Evolutionary conservation across 2,329 filamentous ascomycete genomes (phyloP).

Genomic region (Xylaria sp.): DNA sequence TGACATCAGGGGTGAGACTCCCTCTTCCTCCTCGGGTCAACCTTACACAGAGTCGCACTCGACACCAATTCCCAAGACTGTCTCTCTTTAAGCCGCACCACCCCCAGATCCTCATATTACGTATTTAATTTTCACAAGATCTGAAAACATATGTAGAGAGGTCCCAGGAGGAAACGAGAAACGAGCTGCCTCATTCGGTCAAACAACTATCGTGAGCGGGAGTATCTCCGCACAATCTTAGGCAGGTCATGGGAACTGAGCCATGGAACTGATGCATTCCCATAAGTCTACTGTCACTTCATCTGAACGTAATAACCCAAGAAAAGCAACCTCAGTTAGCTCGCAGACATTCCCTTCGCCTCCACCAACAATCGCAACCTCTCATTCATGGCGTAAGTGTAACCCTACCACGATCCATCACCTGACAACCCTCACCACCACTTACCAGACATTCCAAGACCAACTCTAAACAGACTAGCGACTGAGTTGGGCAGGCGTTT

Average conservation of each 20-base stretch:
- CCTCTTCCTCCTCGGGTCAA: not conserved
- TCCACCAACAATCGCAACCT: not conserved
- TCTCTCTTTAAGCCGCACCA: not conserved
- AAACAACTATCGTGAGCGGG: not conserved
- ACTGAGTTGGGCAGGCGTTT: too few relatives aligned
- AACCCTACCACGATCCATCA: not conserved
- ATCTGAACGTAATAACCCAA: not conserved
- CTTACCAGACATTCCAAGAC: not conserved
- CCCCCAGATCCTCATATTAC: not conserved
- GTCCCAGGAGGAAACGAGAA: not conserved
- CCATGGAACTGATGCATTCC: not conserved
- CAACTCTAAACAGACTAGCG: not conserved
- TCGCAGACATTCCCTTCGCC: not conserved
- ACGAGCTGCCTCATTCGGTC: not conserved
- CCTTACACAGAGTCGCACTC: not conserved
- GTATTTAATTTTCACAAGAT: not conserved
- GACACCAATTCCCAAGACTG: conserved; percentile 3
- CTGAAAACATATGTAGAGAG: not conserved
- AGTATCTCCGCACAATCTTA: not conserved
- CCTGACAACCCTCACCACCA: not conserved
- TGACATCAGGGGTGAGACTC: conserved; percentile 1
- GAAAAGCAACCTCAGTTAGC: not conserved
- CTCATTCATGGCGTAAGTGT: not conserved
- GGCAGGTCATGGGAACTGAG: not conserved
- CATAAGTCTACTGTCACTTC: not conserved